A percentile compares a stretch with the other conserved stretches of the same genome.
Evolutionary conservation across 2,329 filamentous ascomycete species (phyloP).

Genomic region (Xylaria digitata): DNA sequence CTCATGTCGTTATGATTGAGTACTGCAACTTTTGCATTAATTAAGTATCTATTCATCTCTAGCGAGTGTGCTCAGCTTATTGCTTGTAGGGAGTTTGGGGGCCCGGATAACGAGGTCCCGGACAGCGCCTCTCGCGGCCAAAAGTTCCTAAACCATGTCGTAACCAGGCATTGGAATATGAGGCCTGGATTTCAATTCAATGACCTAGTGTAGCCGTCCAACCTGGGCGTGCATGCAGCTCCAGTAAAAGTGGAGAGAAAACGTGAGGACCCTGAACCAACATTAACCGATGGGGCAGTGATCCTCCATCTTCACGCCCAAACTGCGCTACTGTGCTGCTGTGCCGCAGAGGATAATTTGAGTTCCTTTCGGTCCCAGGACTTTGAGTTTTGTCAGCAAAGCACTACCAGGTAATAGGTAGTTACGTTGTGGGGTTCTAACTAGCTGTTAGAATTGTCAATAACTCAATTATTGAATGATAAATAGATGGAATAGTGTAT

Average conservation of each 20-base stretch:
- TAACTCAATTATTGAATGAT: not conserved
- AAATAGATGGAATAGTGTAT: too few species aligned
- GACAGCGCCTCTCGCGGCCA: not conserved
- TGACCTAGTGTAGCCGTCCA: not conserved
- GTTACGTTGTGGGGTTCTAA: conserved; percentile 4
- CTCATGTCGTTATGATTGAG: conserved; percentile 16
- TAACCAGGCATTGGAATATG: not conserved
- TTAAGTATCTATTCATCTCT: not conserved
- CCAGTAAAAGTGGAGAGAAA: not conserved
- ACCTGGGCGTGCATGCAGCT: not conserved
- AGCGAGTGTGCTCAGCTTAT: not conserved
- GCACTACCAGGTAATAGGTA: not conserved
- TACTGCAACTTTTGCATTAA: conserved; percentile 6
- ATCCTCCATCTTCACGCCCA: conserved; percentile 1
- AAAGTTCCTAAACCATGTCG: not conserved
- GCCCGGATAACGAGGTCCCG: conserved; percentile 25
- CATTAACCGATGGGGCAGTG: conserved; percentile 8
- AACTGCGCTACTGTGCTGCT: not conserved
- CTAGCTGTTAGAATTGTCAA: not conserved
- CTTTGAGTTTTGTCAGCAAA: conserved; percentile 3
- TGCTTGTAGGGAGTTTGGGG: not conserved
- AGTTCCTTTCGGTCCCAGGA: conserved; percentile 2
- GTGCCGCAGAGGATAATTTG: conserved; percentile 29
- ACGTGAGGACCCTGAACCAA: conserved; percentile 10
- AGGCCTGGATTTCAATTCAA: conserved; percentile 12